Percentiles rank a stretch among this genome's conserved stretches.
These are phyloP conservation scores for Boletus edulis DNA, from an alignment of 768 basidiomycete genomes.

Conservation along the genomic window DNA sequence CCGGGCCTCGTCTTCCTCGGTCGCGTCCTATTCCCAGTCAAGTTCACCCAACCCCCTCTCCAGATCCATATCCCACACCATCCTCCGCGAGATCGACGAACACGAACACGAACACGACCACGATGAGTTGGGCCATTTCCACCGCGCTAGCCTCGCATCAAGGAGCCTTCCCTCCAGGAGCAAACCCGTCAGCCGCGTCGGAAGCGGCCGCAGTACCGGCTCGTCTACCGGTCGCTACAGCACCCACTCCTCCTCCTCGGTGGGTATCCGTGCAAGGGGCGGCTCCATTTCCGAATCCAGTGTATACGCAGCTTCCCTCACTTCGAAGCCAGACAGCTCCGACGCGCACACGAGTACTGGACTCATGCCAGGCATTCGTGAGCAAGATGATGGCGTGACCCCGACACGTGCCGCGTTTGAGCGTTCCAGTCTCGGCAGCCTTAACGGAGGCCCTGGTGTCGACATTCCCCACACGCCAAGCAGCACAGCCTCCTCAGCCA, in stretches of 20 bases:
- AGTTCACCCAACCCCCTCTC: constrained; percentile 17
- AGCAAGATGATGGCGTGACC: constrained; percentile 28
- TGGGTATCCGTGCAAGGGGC: constrained; percentile 6
- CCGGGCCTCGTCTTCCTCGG: constrained; percentile 44
- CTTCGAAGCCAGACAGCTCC: constrained; percentile 11
- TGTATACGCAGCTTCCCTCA: constrained; percentile 9
- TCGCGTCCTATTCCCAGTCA: constrained; percentile 25
- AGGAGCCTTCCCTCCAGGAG: constrained; percentile 25
- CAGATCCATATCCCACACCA: constrained; percentile 27
- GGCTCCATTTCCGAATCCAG: constrained; percentile 22
- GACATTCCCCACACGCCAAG: constrained; percentile 29
- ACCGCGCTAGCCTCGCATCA: constrained; percentile 9
- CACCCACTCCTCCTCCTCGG: constrained; percentile 19
- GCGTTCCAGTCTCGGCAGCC: constrained; percentile 26
- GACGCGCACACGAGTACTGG: constrained; percentile 1
- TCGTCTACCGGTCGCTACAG: constrained; percentile 27
- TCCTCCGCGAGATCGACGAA: constrained; percentile 33
- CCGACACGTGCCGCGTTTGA: constrained; percentile 29
- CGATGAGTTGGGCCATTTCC: constrained; percentile 24
- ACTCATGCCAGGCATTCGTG: constrained; percentile 30
- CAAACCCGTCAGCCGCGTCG: constrained; percentile 20
- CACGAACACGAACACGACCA: constrained; percentile 1
- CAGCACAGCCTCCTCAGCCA: constrained; percentile 30
- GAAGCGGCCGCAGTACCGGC: constrained; percentile 18
- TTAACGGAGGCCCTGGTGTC: constrained; percentile 11